phyloP scores from a whole-genome alignment of 2,329 filamentous ascomycete genomes.

The Cephalotrichum gorgonifer region DNA sequence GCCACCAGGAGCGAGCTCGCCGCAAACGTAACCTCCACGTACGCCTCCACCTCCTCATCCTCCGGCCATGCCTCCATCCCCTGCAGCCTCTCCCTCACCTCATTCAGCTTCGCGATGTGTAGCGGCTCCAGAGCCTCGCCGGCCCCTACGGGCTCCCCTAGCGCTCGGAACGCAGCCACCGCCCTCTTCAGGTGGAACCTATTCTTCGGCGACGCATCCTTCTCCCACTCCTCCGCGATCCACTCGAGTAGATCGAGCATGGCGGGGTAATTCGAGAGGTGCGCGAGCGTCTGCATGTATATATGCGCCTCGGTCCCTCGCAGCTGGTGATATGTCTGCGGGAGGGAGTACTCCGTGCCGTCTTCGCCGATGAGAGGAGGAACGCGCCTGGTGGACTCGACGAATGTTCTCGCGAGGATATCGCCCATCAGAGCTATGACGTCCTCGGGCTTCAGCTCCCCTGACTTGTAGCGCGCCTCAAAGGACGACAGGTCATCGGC shows the following conservation, averaged over 20 bases:
- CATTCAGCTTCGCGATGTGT: slow-evolving; percentile 12
- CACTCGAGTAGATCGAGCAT: slow-evolving; percentile 49
- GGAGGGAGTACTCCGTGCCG: neutral
- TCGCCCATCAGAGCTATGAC: neutral
- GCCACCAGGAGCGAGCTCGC: too few relatives aligned
- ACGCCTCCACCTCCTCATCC: slow-evolving; percentile 22
- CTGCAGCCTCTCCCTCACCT: slow-evolving; percentile 14
- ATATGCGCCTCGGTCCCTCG: slow-evolving; percentile 1
- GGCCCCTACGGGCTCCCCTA: slow-evolving; percentile 31
- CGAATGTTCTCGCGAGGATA: neutral
- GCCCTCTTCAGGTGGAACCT: slow-evolving; percentile 12
- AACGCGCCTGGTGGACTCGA: neutral
- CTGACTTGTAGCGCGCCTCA: neutral
- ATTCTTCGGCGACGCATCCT: slow-evolving; percentile 21
- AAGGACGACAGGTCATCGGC: neutral
- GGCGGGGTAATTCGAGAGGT: slow-evolving; percentile 39
- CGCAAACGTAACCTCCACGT: slow-evolving; percentile 11
- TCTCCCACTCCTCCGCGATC: slow-evolving; percentile 40
- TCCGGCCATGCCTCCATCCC: slow-evolving; percentile 27
- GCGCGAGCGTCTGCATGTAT: slow-evolving; percentile 4
- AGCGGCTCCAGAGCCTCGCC: too few relatives aligned
- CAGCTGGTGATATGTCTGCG: neutral
- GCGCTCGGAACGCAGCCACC: slow-evolving; percentile 36
- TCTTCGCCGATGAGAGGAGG: neutral
- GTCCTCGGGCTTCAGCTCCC: neutral